Base-by-base conservation (phyloP, 1,139 yeast genomes). In the Nakaseomyces delphensis region DNA sequence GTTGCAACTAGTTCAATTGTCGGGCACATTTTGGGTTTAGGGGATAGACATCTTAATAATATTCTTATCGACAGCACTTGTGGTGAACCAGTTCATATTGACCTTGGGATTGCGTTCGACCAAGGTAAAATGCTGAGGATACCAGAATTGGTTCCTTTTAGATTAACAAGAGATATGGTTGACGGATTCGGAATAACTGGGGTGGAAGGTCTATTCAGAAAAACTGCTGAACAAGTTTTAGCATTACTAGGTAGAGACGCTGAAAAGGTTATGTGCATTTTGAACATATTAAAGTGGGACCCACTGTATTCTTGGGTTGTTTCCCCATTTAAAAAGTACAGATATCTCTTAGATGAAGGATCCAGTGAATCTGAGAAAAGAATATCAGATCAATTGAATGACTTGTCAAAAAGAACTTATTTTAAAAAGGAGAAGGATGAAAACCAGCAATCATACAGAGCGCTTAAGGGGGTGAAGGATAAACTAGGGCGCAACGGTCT, bases 11-110 rank as follows among this genome's bases (percentile, higher is more conserved):
- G 83, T 1, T 87, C 96, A 0, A 83, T 93, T 42, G 79, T 87
- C 16, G 98, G 98, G 0, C 73, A 84, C 59, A 70, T 89, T 9
- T 66, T 93, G 25, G 99, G 99, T 0, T 69, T 93, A 10, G 99
- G 99, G 2, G 99, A 93, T 59, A 70, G 99, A 20, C 99, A 93
- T 62, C 77, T 95, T 57, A 86, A 86, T 59, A 93, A 93, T 59
- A 82, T 93, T 36, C 64, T 93, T 45, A 59, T 93, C n/a, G 97
- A 93, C 59, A 69, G 71, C 42, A 59, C 59, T 13, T 73, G 84
- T 0, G 98, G 98, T 0, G 96, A 89, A 52, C 95, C 96, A 0
- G 79, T 93, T 23, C 98, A 93, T 60, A 93, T 93, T 54, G 99
- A 93, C 60, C 67, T 93, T 28, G 99, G 98, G 0, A 91, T 91